phyloP scores from a whole-genome alignment of 441 rosid species.

The Hura crepitans region DNA sequence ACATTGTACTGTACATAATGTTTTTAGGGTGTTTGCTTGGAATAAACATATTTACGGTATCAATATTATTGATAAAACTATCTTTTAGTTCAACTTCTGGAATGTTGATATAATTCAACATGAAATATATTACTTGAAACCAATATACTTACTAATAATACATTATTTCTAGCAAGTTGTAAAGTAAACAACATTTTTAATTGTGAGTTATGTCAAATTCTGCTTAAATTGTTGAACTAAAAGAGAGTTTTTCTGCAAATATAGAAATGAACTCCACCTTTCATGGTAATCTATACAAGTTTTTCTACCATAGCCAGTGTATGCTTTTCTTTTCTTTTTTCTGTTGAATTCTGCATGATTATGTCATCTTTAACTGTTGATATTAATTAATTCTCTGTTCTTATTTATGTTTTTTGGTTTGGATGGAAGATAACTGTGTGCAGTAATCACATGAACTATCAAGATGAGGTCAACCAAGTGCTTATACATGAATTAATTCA shows the following conservation, averaged over 20 bases:
- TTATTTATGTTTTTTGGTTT: not conserved
- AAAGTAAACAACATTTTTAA: not conserved
- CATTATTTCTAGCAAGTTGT: not conserved
- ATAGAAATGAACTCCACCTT: no score
- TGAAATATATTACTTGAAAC: no score
- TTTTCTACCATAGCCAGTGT: not conserved
- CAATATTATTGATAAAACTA: no score
- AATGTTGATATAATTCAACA: no score
- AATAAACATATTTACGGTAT: not conserved
- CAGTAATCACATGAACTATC: constrained; percentile 58
- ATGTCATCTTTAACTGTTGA: not conserved
- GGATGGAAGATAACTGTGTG: constrained; percentile 61
- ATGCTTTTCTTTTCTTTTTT: not conserved
- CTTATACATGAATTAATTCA: constrained; percentile 83
- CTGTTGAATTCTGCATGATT: not conserved
- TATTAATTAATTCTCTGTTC: not conserved
- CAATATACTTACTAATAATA: not conserved
- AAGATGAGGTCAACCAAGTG: constrained; percentile 85
- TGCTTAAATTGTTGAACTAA: not conserved
- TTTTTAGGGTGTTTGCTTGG: no score
- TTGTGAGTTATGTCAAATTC: not conserved
- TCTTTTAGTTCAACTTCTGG: no score
- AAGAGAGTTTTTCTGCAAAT: no score
- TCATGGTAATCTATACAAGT: not conserved
- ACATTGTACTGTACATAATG: no score